Conservation (phyloP, 768 basidiomycete species). For the Russula griseocarnosa region DNA sequence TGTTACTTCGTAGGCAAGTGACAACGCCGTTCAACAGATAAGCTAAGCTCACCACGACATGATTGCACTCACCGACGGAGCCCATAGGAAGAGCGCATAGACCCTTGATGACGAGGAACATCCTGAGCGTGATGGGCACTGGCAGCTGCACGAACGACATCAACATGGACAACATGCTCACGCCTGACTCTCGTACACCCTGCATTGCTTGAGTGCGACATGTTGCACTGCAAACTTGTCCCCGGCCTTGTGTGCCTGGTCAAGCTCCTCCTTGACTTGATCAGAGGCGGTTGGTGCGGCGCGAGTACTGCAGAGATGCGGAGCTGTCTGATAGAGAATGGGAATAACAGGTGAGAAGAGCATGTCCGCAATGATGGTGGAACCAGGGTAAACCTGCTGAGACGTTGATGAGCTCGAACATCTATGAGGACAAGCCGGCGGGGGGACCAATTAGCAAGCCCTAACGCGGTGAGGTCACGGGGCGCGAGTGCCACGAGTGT, state of each 20-base stretch:
- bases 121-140: conserved; percentile 71
- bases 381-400: conserved; percentile 75
- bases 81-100: conserved; percentile 69
- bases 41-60: too few species aligned
- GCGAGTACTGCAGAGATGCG: conserved; percentile 57
- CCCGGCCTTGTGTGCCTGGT: conserved; percentile 32
- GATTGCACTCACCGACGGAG: too few species aligned
- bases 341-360: conserved; percentile 60
- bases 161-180: conserved; percentile 54
- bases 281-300: conserved; percentile 55
- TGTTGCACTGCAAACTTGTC: conserved; percentile 45
- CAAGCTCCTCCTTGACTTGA: conserved; percentile 50
- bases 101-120: conserved; percentile 77
- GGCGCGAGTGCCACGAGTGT: conserved; percentile 35
- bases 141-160: conserved; percentile 62
- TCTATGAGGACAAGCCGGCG: conserved; percentile 58
- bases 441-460: conserved; percentile 61
- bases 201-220: conserved; percentile 43
- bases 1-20: conserved; percentile 48
- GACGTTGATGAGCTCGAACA: conserved; percentile 67
- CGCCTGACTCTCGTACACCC: conserved; percentile 62
- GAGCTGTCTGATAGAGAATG: conserved; percentile 53
- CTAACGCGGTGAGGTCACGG: conserved; percentile 65
- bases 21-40: too few species aligned
- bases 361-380: conserved; percentile 66